Evolutionary conservation across 2,329 filamentous ascomycete genomes (phyloP).

Genomic region (Stemphylium lycopersici): DNA sequence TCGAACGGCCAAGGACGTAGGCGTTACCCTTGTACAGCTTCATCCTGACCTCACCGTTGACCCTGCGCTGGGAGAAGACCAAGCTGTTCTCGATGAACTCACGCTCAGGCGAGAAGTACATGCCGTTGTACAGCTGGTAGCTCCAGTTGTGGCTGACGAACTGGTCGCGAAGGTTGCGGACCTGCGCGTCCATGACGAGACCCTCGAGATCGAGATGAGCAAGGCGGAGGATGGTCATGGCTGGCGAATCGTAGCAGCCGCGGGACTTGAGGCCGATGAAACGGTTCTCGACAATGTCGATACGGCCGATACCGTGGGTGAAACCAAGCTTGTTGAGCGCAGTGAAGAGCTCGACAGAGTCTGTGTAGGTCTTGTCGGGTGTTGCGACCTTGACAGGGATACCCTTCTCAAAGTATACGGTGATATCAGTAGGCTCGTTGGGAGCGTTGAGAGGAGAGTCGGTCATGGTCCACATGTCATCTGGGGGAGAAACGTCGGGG

Average conservation of each 20-base stretch:
- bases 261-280: conserved; percentile 81
- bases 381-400: conserved; percentile 71
- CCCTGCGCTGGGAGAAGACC: conserved; percentile 47
- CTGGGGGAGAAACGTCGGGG: conserved; percentile 67
- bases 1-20: conserved; percentile 64
- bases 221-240: conserved; percentile 56
- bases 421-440: conserved; percentile 73
- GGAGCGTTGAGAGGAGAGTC: conserved; percentile 72
- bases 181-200: conserved; percentile 70
- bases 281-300: conserved; percentile 84
- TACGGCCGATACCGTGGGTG: conserved; percentile 75
- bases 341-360: conserved; percentile 74
- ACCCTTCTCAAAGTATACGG: conserved; percentile 74
- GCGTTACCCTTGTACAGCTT: conserved; percentile 71
- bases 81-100: conserved; percentile 71
- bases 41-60: conserved; percentile 62
- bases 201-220: conserved; percentile 69
- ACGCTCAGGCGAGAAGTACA: conserved; percentile 73
- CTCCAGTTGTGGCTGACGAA: conserved; percentile 63
- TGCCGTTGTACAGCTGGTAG: conserved; percentile 63
- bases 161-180: conserved; percentile 72
- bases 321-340: conserved; percentile 73
- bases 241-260: conserved; percentile 73
- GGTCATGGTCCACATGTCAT: conserved; percentile 82
- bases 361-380: conserved; percentile 65